phyloP scores from a whole-genome alignment of 2,329 filamentous ascomycete genomes.

The Calonectria multiphialidica region DNA sequence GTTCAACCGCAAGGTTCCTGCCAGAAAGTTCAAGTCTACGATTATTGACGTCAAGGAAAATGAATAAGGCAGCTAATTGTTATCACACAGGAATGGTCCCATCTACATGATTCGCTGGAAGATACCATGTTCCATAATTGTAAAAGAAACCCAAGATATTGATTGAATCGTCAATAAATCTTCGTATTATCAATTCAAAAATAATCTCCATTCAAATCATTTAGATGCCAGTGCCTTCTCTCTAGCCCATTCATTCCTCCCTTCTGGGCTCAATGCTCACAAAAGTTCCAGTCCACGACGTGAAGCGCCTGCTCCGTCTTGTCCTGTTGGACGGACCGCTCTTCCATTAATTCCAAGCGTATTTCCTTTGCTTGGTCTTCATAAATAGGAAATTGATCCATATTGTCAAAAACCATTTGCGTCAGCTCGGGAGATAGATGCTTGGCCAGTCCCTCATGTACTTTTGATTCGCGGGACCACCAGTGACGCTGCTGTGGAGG shows the following conservation, averaged over 20 bases:
- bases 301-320: neutral
- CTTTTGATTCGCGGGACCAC: slow-evolving; percentile 41
- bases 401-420: neutral
- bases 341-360: neutral
- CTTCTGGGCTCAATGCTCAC: too few relatives aligned
- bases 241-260: too few relatives aligned
- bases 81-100: too few relatives aligned
- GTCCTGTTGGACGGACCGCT: neutral
- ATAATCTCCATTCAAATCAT: too few relatives aligned
- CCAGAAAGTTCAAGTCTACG: slow-evolving; percentile 67
- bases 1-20: slow-evolving; percentile 64
- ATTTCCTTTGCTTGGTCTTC: neutral
- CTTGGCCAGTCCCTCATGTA: neutral
- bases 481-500: slow-evolving; percentile 57
- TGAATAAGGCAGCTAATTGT: slow-evolving; percentile 59
- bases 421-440: neutral
- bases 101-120: too few relatives aligned
- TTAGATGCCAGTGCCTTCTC: too few relatives aligned
- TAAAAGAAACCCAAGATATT: too few relatives aligned
- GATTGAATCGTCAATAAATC: too few relatives aligned
- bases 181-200: too few relatives aligned
- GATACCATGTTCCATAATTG: too few relatives aligned
- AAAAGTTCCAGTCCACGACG: neutral
- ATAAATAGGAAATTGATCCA: neutral
- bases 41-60: slow-evolving; percentile 69